Evolutionary conservation across 2,329 filamentous ascomycete genomes (phyloP), one percentile per base, ranked within the genome.

Genomic region (Alternaria postmessia): DNA sequence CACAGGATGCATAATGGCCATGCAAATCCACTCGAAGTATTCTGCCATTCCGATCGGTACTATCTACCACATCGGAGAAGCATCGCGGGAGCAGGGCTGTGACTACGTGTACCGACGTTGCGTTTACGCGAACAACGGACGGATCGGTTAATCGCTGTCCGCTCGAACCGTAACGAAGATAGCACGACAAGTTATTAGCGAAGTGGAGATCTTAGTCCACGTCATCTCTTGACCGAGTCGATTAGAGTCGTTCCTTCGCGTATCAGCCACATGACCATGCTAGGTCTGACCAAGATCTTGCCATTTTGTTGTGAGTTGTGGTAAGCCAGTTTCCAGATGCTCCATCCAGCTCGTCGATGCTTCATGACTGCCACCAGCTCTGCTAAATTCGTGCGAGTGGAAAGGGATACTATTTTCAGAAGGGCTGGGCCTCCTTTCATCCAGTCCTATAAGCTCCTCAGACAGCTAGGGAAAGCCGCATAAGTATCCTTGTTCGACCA

Each of bases 351-450:
- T 7, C 24, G n/a, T 28, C 14, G 16, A 26, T 9, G 24, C 24
- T 46, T 30, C 16, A 18, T 18, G 7, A 46, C 14, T 28, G 42
- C 16, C 8, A 46, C 42, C 24, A 46, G 11, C 24, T 9, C 42
- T 26, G 26, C 42, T 28, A 30, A 26, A 6, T 11, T 18, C 8
- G 24, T 28, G 18, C 16, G 8, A 18, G 22, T 18, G 16, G 24
- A 28, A 46, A 30, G 42, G 18, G 12, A 26, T 44, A 1, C 22
- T 3, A 28, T 46, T 18, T 30, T 24, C 8, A 46, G 42, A 46
- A 46, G 16, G 16, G 24, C 7, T 7, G 24, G 28, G 22, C 39
- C 46, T 51, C 57, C 51, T 22, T 55, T 59, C 36, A 55, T 26
- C 57, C 51, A 59, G 38, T 26, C 44, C 38, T 44, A 49, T 49